These are phyloP conservation scores for Neotropicomus parvogracilis DNA, from an alignment of 1,284 basidiomycete species.

Conservation along the genomic window DNA sequence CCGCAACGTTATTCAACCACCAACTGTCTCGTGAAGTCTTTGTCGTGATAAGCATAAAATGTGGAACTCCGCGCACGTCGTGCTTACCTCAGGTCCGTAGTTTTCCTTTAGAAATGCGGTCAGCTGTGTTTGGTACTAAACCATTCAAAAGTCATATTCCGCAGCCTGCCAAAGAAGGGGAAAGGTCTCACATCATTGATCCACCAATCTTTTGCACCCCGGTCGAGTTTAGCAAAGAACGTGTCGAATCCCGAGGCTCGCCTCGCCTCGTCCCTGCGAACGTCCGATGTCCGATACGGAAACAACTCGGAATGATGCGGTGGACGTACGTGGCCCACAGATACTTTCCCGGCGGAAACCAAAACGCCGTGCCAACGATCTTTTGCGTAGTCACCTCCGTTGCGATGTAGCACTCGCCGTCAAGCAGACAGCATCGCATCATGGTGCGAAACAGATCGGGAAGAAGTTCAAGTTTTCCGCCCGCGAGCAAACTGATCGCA, in stretches of 20 bases:
- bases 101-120: neutral
- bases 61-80: too few relatives aligned
- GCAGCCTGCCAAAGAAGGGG: too few relatives aligned
- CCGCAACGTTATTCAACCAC: conserved; percentile 7
- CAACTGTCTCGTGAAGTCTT: conserved; percentile 1
- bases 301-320: too few relatives aligned
- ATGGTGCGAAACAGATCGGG: conserved; percentile 1
- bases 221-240: conserved; percentile 3
- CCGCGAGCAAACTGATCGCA: neutral
- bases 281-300: too few relatives aligned
- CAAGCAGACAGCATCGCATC: conserved; percentile 3
- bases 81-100: conserved; percentile 4
- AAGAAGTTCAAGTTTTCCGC: conserved; percentile 7
- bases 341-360: conserved; percentile 7
- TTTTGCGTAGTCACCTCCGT: conserved; percentile 1
- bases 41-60: too few relatives aligned
- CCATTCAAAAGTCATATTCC: neutral
- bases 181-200: neutral
- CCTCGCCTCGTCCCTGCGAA: neutral
- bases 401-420: conserved; percentile 9
- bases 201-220: conserved; percentile 5
- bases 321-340: conserved; percentile 1
- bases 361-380: conserved; percentile 4
- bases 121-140: conserved; percentile 1
- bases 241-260: neutral